Conservation (phyloP, 176 grass and related monocot genomes). For the Cocos nucifera region DNA sequence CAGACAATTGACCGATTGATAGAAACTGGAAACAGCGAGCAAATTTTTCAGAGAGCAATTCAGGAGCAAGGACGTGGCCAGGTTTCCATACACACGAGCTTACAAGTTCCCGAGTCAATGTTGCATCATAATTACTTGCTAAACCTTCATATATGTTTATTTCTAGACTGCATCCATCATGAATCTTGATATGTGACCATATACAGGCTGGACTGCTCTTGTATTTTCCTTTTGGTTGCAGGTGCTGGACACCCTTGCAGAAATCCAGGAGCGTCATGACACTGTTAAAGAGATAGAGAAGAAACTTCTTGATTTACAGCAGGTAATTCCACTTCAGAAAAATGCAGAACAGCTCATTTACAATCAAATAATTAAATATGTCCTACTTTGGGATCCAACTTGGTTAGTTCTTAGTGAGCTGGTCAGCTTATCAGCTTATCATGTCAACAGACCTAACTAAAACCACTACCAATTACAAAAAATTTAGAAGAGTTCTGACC, state of each 20-base stretch:
- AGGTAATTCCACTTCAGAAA: conserved; percentile 30
- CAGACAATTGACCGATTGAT: conserved; percentile 78
- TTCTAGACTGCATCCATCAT: no score
- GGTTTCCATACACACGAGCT: conserved; percentile 20
- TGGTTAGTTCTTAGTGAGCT: no score
- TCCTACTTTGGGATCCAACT: background rate
- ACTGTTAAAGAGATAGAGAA: conserved; percentile 66
- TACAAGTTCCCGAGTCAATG: no score
- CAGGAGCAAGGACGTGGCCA: conserved; percentile 84
- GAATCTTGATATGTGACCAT: no score
- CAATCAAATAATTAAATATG: background rate
- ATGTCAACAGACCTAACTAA: no score
- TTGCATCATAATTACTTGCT: no score
- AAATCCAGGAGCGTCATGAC: conserved; percentile 88
- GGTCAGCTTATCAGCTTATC: no score
- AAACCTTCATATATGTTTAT: no score
- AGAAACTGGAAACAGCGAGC: conserved; percentile 74
- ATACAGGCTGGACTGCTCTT: background rate
- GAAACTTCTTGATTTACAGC: conserved; percentile 71
- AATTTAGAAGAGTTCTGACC: no score
- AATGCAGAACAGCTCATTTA: background rate
- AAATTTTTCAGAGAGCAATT: conserved; percentile 79
- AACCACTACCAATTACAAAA: no score
- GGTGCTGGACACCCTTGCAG: conserved; percentile 74
- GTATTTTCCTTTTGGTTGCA: conserved; percentile 10